Evolutionary conservation across 2,329 filamentous ascomycete species (phyloP).

Genomic region (Rutstroemia sydowiana): DNA sequence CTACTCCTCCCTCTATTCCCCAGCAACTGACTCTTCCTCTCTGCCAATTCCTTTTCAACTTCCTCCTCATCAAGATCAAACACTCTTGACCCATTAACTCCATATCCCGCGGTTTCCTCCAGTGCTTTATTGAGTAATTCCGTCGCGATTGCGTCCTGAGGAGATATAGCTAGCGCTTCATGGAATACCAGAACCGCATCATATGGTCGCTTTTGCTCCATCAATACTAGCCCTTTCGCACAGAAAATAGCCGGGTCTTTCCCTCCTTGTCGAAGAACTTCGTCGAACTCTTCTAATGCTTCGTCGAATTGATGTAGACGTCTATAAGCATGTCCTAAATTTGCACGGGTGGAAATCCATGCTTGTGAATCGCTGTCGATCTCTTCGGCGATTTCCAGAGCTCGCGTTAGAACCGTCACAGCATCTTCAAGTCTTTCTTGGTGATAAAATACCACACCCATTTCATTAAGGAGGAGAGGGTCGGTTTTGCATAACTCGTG

Average conservation of each 20-base stretch:
- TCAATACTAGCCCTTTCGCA: slow-evolving; percentile 74
- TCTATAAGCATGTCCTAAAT: slow-evolving; percentile 82
- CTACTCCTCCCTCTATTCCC: slow-evolving; percentile 36
- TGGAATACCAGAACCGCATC: slow-evolving; percentile 79
- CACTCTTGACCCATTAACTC: slow-evolving; percentile 19
- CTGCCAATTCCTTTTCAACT: slow-evolving; percentile 46
- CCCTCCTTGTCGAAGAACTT: slow-evolving; percentile 74
- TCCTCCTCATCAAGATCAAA: slow-evolving; percentile 40
- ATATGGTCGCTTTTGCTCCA: slow-evolving; percentile 67
- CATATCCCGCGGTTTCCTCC: slow-evolving; percentile 46
- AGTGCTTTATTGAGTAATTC: slow-evolving; percentile 69
- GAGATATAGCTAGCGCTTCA: slow-evolving; percentile 70
- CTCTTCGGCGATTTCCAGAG: slow-evolving; percentile 69
- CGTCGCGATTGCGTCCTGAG: slow-evolving; percentile 74
- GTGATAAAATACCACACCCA: slow-evolving; percentile 93
- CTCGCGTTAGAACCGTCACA: slow-evolving; percentile 67
- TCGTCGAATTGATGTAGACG: slow-evolving; percentile 61
- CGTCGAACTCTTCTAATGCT: slow-evolving; percentile 75
- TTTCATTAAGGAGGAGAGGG: slow-evolving; percentile 86
- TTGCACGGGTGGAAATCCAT: slow-evolving; percentile 78
- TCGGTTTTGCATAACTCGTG: slow-evolving; percentile 78
- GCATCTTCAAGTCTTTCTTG: slow-evolving; percentile 73
- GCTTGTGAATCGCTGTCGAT: slow-evolving; percentile 77
- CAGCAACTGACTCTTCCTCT: slow-evolving; percentile 40
- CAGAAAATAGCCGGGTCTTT: slow-evolving; percentile 74